phyloP scores from a whole-genome alignment of 2,329 filamentous ascomycete genomes.

The Chaetomiaceae sp. region DNA sequence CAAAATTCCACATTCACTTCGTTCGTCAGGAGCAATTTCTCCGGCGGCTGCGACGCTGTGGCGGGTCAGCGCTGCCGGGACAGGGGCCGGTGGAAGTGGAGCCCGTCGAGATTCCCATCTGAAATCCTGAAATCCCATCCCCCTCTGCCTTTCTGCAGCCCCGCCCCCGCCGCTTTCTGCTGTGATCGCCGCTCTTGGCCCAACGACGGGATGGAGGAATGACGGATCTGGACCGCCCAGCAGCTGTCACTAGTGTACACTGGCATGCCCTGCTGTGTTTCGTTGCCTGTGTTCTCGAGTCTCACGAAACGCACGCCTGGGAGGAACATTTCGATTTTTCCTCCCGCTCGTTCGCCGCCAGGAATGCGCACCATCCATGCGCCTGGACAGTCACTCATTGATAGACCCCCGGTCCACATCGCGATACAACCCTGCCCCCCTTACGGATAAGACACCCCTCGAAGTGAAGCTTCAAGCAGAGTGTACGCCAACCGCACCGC shows the following conservation, averaged over 20 bases:
- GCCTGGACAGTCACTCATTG: too few species aligned
- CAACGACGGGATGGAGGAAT: neutral
- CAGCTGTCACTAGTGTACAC: neutral
- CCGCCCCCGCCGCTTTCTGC: constrained; percentile 12
- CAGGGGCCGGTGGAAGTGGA: neutral
- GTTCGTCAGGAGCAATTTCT: neutral
- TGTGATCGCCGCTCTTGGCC: constrained; percentile 12
- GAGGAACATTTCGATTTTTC: neutral
- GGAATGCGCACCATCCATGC: too few species aligned
- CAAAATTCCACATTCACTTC: too few species aligned
- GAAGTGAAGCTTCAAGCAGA: too few species aligned
- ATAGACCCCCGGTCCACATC: too few species aligned
- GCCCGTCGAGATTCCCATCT: constrained; percentile 25
- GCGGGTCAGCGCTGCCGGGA: neutral
- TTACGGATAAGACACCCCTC: too few species aligned
- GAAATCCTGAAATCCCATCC: constrained; percentile 22
- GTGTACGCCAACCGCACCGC: neutral
- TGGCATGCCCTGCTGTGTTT: too few species aligned
- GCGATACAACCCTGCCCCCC: too few species aligned
- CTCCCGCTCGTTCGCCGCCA: neutral
- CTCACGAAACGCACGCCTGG: too few species aligned
- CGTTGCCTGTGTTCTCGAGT: too few species aligned
- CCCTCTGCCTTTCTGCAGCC: neutral
- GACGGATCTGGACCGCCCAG: neutral
- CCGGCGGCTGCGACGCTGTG: neutral